Percentiles rank a stretch among this genome's conserved stretches.
Evolutionary conservation across 2,329 filamentous ascomycete genomes (phyloP).

Genomic region (Ceratocystis harringtonii): DNA sequence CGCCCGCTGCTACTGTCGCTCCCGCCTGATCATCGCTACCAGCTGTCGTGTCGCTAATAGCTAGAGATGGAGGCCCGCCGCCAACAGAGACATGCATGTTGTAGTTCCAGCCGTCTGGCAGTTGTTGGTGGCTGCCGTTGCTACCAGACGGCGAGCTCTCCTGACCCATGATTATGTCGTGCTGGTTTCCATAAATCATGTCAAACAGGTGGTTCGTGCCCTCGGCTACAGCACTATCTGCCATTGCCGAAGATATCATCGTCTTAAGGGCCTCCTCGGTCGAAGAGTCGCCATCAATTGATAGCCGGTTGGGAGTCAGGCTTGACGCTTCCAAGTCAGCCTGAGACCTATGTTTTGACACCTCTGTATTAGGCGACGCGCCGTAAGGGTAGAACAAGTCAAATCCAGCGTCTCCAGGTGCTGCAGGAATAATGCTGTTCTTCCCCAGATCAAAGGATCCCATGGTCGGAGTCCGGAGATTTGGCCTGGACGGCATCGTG

Average conservation of each 20-base stretch:
- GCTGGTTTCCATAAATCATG: constrained; percentile 14
- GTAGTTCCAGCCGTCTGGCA: constrained; percentile 5
- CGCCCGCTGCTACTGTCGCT: not conserved
- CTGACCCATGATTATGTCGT: not conserved
- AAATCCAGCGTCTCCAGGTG: constrained; percentile 1
- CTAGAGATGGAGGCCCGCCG: constrained; percentile 7
- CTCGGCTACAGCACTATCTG: not conserved
- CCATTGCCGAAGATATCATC: constrained; percentile 2
- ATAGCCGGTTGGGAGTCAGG: not conserved
- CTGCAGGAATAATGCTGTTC: constrained; percentile 5
- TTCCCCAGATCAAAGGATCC: not conserved
- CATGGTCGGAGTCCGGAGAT: not conserved
- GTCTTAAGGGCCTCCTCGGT: not conserved
- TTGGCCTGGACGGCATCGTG: constrained; percentile 21
- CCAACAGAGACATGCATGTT: constrained; percentile 7
- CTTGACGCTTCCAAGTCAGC: not conserved
- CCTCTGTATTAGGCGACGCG: not conserved
- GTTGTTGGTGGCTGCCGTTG: not conserved
- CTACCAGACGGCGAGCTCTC: not conserved
- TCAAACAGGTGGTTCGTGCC: constrained; percentile 4
- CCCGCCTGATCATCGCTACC: not conserved
- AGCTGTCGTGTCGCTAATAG: constrained; percentile 6
- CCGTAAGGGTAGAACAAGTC: constrained; percentile 5
- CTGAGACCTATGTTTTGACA: not conserved
- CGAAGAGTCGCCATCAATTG: not conserved